Evolutionary conservation across 805 yeast genomes (phyloP), one percentile per base, ranked within the genome.

Genomic region (Starmerella floricola): DNA sequence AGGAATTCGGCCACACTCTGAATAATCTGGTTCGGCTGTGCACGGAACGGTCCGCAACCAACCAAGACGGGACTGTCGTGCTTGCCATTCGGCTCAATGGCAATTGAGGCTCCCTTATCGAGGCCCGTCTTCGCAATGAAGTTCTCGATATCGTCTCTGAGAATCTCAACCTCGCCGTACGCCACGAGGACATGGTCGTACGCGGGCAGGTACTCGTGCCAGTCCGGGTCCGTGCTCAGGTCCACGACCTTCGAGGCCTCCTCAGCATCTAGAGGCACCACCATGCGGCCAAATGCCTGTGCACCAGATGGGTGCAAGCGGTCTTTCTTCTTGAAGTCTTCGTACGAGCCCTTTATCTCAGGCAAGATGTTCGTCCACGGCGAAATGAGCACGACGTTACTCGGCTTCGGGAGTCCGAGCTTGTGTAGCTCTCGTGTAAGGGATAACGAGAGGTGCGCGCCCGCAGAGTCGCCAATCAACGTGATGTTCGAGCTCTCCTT

Each of bases 401-500:
- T 3, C n/a, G 47, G 47, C 31, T 16, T 26, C 16, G 29, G 40
- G 8, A 48, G 42, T 3, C 36, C 46, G 5, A 19, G 18, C 3
- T 15, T 4, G 13, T 30, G 23, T 18, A 38, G 17, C 19, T 43
- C 49, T 13, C 34, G 33, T 15, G 38, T 12, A 24, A 49, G n/a
- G 20, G 38, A 46, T n/a, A 56, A 37, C 4, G 47, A 17, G 17
- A 60, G 42, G 29, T 55, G 53, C 0, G 53, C 62, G 23, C 63
- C 62, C 3, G 59, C 59, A 4, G 62, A 58, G 35, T 60, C 63
- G 17, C 63, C 63, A 24, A 44, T 20, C 2, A 57, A 20, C 6
- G 54, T 40, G 31, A 57, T 50, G 38, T 55, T 46, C 20, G 39
- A 37, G 38, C 42, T 32, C 6, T 41, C 31, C n/a, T 39, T 38